A percentile compares a stretch with the other conserved stretches of the same genome.
Conservation (phyloP, 345 rosid genomes). For the Erodium maritimum region DNA sequence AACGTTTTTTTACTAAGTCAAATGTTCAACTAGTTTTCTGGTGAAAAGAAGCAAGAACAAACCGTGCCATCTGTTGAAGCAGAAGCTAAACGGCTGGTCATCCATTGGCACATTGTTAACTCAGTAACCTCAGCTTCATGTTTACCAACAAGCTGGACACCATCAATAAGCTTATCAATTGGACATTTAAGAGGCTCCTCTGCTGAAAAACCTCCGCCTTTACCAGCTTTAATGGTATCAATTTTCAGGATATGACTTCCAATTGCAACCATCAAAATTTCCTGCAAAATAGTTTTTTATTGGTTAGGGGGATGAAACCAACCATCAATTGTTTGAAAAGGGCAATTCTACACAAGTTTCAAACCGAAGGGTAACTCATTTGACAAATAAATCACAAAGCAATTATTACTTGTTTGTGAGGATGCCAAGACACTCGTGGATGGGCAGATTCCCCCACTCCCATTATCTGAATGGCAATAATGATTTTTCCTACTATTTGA, state of each 20-base stretch:
- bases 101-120: constrained; percentile 71
- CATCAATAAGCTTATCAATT: constrained; percentile 48
- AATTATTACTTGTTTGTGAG: constrained; percentile 59
- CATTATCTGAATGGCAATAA: constrained; percentile 43
- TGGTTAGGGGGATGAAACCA: background rate
- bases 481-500: constrained; percentile 47
- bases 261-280: constrained; percentile 54
- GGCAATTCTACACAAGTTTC: background rate
- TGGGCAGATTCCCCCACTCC: constrained; percentile 35
- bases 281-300: constrained; percentile 24
- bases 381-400: background rate
- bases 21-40: background rate
- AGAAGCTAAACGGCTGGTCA: constrained; percentile 61
- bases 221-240: constrained; percentile 51
- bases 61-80: constrained; percentile 73
- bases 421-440: constrained; percentile 74
- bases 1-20: too few relatives aligned
- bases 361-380: too few relatives aligned
- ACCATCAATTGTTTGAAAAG: background rate
- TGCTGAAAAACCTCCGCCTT: constrained; percentile 29
- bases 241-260: constrained; percentile 50
- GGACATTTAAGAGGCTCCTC: constrained; percentile 53
- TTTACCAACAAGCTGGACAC: constrained; percentile 58
- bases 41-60: constrained; percentile 11
- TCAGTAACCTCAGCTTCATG: constrained; percentile 62